A percentile compares a stretch with the other conserved stretches of the same genome.
phyloP scores from a whole-genome alignment of 768 basidiomycete species.

The Tulasnella calospora region DNA sequence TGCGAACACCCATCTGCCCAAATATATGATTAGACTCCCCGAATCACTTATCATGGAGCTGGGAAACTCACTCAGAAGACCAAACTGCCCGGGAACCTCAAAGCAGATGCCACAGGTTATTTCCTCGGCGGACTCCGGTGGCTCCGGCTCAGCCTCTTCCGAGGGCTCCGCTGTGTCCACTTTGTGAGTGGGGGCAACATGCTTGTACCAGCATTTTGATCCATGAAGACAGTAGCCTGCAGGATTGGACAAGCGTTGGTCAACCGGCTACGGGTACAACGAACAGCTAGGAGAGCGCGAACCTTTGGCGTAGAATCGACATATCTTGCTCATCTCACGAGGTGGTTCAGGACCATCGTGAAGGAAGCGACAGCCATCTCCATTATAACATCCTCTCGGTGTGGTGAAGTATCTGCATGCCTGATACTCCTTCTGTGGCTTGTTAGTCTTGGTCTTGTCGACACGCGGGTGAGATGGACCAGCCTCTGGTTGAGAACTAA shows the following conservation, averaged over 20 bases:
- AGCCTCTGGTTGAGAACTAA: background rate
- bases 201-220: slow-evolving; percentile 24
- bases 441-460: background rate
- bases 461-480: background rate
- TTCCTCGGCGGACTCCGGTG: background rate
- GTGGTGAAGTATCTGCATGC: slow-evolving; percentile 20
- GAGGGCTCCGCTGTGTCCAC: background rate
- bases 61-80: slow-evolving; percentile 25
- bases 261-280: background rate
- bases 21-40: background rate
- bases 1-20: slow-evolving; percentile 25
- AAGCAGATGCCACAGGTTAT: slow-evolving; percentile 26
- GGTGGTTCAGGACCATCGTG: slow-evolving; percentile 18
- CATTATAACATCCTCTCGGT: slow-evolving; percentile 24
- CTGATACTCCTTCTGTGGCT: slow-evolving; percentile 5
- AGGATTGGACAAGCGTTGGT: background rate
- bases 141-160: slow-evolving; percentile 11
- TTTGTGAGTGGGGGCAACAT: slow-evolving; percentile 6
- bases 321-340: slow-evolving; percentile 13
- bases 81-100: slow-evolving; percentile 19
- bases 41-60: too few species aligned
- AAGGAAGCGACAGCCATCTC: slow-evolving; percentile 23
- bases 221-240: slow-evolving; percentile 23
- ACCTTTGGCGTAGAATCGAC: slow-evolving; percentile 26
- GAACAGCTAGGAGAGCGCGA: background rate